phyloP scores from a whole-genome alignment of 768 basidiomycete genomes.

The Amanita rimosa region DNA sequence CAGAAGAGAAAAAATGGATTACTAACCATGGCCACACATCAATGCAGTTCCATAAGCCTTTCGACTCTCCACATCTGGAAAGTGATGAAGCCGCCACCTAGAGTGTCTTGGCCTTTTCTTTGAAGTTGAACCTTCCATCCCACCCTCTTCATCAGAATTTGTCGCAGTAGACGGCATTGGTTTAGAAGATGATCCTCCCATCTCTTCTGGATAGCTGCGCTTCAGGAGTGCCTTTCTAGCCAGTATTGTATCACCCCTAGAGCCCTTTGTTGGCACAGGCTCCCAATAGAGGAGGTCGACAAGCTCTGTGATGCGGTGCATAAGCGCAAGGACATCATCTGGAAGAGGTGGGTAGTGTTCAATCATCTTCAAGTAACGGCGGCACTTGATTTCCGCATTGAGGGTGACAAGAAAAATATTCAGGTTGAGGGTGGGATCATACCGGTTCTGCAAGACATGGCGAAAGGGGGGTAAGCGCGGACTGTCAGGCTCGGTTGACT shows the following conservation, averaged over 20 bases:
- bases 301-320: constrained; percentile 11
- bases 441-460: background rate
- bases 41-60: constrained; percentile 13
- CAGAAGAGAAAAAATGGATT: constrained; percentile 5
- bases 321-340: constrained; percentile 12
- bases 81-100: constrained; percentile 7
- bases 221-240: constrained; percentile 2
- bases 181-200: constrained; percentile 3
- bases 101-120: constrained; percentile 3
- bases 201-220: constrained; percentile 8
- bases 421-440: background rate
- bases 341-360: constrained; percentile 9
- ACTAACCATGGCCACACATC: constrained; percentile 14
- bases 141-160: constrained; percentile 4
- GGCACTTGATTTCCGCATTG: constrained; percentile 16
- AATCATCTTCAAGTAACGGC: constrained; percentile 13
- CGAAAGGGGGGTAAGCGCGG: constrained; percentile 12
- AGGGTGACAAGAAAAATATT: constrained; percentile 13
- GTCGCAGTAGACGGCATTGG: constrained; percentile 6
- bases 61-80: constrained; percentile 11
- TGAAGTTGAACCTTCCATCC: background rate
- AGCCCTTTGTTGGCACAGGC: constrained; percentile 9
- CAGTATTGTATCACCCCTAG: constrained; percentile 3
- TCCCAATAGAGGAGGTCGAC: constrained; percentile 13
- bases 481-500: constrained; percentile 9